phyloP scores from a whole-genome alignment of 495 filamentous ascomycete species.

The Penicillium canescens region DNA sequence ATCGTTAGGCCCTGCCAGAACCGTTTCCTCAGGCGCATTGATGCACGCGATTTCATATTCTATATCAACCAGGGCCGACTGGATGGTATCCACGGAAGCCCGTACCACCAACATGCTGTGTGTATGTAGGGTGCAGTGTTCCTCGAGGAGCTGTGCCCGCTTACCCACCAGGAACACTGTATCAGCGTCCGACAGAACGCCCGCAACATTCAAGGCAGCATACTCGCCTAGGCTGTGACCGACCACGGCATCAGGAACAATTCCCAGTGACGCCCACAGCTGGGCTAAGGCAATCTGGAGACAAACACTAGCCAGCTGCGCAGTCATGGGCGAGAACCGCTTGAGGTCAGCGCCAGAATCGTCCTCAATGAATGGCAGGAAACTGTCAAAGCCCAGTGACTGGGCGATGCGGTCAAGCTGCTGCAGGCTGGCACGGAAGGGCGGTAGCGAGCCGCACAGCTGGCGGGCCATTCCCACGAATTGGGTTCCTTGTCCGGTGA shows the following conservation, averaged over 20 bases:
- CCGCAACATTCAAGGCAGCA: too few species aligned
- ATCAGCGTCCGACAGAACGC: too few species aligned
- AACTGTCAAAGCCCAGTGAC: slow-evolving; percentile 32
- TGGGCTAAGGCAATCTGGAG: slow-evolving; percentile 26
- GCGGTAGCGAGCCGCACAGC: slow-evolving; percentile 23
- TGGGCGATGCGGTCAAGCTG: slow-evolving; percentile 30
- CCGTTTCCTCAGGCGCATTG: too few species aligned
- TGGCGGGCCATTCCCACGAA: slow-evolving; percentile 41
- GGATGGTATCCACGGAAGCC: too few species aligned
- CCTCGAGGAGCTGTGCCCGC: too few species aligned
- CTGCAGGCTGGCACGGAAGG: slow-evolving; percentile 28
- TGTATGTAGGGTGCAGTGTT: too few species aligned
- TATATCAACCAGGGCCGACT: too few species aligned
- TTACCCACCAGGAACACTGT: too few species aligned
- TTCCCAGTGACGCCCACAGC: slow-evolving; percentile 15
- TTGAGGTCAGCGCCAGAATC: slow-evolving; percentile 3
- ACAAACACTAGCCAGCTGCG: slow-evolving; percentile 19
- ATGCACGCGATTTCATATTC: too few species aligned
- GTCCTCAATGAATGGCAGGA: slow-evolving; percentile 14
- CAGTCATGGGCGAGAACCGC: slow-evolving; percentile 10
- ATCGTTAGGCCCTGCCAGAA: too few species aligned
- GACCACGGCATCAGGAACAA: slow-evolving; percentile 23
- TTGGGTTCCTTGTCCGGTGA: slow-evolving; percentile 70
- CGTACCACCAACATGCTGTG: too few species aligned
- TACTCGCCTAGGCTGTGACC: slow-evolving; percentile 23